phyloP scores from a whole-genome alignment of 78 protist genomes.

The Polysphondylium violaceum region DNA sequence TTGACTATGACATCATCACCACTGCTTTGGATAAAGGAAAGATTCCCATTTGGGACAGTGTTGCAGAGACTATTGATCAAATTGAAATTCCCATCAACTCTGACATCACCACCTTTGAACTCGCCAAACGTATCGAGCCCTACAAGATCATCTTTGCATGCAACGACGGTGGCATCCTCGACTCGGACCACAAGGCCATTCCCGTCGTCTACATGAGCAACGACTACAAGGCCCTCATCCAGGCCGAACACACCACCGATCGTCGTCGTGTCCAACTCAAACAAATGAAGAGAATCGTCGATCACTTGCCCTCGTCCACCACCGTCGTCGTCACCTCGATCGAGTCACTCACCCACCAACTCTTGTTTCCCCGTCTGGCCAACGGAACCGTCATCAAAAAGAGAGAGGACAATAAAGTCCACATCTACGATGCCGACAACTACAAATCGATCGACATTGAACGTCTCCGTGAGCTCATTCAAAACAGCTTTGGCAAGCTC shows the following conservation, averaged over 20 bases:
- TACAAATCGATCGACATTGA: conserved; percentile 6
- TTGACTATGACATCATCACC: conserved; percentile 53
- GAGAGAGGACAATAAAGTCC: conserved; percentile 42
- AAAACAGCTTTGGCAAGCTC: conserved; percentile 38
- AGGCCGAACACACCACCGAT: conserved; percentile 52
- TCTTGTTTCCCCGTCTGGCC: conserved; percentile 58
- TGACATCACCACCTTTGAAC: conserved; percentile 63
- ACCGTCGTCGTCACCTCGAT: conserved; percentile 40
- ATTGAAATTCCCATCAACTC: conserved; percentile 59
- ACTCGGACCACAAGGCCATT: conserved; percentile 57
- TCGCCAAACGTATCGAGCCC: conserved; percentile 70
- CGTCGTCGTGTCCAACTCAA: conserved; percentile 56
- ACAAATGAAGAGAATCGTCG: conserved; percentile 68
- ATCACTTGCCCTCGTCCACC: conserved; percentile 34
- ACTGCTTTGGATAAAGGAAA: conserved; percentile 56
- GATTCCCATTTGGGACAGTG: conserved; percentile 66
- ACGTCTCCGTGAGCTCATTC: conserved; percentile 11
- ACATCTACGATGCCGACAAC: neutral
- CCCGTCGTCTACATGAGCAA: conserved; percentile 53
- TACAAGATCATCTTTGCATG: conserved; percentile 62
- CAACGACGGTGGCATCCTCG: conserved; percentile 66
- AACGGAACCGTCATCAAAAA: conserved; percentile 51
- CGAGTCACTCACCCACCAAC: conserved; percentile 46
- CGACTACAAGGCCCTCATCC: conserved; percentile 18
- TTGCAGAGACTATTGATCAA: conserved; percentile 41